Evolutionary conservation across 768 basidiomycete genomes (phyloP).

Genomic region (Mycena maculata): DNA sequence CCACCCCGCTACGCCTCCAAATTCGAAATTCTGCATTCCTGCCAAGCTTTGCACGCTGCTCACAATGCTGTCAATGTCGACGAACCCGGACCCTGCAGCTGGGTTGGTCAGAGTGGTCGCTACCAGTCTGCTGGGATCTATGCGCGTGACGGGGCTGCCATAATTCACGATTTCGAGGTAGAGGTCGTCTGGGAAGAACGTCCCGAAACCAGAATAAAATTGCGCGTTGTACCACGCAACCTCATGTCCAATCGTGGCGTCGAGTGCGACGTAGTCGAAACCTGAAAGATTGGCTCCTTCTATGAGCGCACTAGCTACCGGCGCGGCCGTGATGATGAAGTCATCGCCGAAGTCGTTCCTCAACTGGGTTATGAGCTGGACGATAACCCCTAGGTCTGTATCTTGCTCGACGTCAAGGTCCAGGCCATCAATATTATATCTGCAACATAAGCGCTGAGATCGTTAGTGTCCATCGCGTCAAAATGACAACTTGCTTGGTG

Average conservation of each 20-base stretch:
- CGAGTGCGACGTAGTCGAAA: slow-evolving; percentile 40
- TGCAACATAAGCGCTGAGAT: background rate
- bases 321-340: slow-evolving; percentile 43
- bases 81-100: slow-evolving; percentile 17
- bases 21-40: slow-evolving; percentile 23
- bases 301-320: slow-evolving; percentile 39
- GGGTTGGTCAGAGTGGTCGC: slow-evolving; percentile 32
- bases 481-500: background rate
- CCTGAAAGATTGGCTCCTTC: slow-evolving; percentile 41
- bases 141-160: slow-evolving; percentile 3
- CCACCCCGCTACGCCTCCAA: slow-evolving; percentile 33
- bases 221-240: slow-evolving; percentile 44
- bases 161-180: slow-evolving; percentile 30
- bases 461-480: background rate
- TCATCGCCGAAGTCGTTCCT: slow-evolving; percentile 38
- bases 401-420: slow-evolving; percentile 42
- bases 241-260: slow-evolving; percentile 18
- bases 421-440: slow-evolving; percentile 40
- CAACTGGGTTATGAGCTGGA: slow-evolving; percentile 32
- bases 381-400: slow-evolving; percentile 27
- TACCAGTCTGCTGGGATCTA: slow-evolving; percentile 31
- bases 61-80: slow-evolving; percentile 23
- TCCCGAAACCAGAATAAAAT: slow-evolving; percentile 33
- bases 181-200: slow-evolving; percentile 32
- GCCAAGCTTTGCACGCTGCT: slow-evolving; percentile 7